phyloP scores from a whole-genome alignment of 31 red algal species.

The Porphyra umbilicalis region DNA sequence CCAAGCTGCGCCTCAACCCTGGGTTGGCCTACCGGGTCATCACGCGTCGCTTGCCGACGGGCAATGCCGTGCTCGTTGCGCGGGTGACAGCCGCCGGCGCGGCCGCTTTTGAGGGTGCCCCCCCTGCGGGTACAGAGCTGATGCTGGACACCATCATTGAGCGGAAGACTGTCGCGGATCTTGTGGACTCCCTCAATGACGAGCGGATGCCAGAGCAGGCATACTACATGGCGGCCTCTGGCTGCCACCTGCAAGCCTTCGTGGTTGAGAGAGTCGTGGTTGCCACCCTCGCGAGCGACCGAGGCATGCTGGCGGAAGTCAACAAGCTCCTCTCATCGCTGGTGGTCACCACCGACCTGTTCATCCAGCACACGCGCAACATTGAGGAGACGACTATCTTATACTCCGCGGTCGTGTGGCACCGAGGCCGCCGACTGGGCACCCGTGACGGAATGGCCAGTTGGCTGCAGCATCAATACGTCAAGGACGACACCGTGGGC shows the following conservation, averaged over 20 bases:
- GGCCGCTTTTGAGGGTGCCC: not conserved
- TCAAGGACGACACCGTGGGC: not conserved
- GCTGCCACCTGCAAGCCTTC: constrained; percentile 15
- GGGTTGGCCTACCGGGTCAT: not conserved
- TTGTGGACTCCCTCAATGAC: constrained; percentile 40
- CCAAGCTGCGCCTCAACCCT: not conserved
- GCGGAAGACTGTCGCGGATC: constrained; percentile 58
- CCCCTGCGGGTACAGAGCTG: constrained; percentile 29
- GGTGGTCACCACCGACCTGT: constrained; percentile 39
- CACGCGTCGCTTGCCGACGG: not conserved
- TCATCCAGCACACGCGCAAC: constrained; percentile 46
- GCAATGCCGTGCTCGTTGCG: constrained; percentile 57
- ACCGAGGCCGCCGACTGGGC: not conserved
- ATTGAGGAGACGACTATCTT: constrained; percentile 29
- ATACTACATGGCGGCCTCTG: constrained; percentile 34
- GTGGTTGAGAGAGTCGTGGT: constrained; percentile 29
- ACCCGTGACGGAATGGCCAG: not conserved
- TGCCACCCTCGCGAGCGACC: not conserved
- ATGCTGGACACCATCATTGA: constrained; percentile 71
- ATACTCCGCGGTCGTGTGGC: constrained; percentile 23
- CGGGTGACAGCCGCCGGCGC: not conserved
- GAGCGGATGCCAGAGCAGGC: constrained; percentile 38
- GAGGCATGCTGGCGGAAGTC: no score
- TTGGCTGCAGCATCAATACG: not conserved
- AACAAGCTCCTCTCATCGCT: constrained; percentile 22